Evolutionary conservation across 169 alveolate genomes (phyloP), one percentile per base, ranked within the genome.

Genomic region (Theileria parva): DNA sequence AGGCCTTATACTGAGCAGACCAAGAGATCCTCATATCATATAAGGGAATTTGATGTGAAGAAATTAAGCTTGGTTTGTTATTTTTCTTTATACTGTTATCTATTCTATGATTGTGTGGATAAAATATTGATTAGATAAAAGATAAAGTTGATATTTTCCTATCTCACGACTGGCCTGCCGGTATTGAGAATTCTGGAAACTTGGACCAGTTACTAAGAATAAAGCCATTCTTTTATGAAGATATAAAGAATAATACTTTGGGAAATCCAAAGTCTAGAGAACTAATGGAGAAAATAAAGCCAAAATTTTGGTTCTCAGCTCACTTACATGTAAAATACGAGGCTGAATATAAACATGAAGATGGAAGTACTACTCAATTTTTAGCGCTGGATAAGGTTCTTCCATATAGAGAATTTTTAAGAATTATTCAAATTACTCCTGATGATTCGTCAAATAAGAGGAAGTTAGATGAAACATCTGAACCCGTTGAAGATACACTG

Each of bases 111-210:
- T 32, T 32, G 5, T 32, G 1, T 32, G 2, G 1, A 2, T 44
- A 44, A 44, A 44, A 44, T 4, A 13, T 4, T 44, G 53, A 28
- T 66, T 9, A 70, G 32, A 19, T 68, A 37, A 80, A 86, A 70
- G 93, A 88, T 37, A 88, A 88, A 28, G 86, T 96, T 21, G 99
- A 97, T 91, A 90, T 97, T 9, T 92, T 97, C 83, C 63, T 96
- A 76, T 89, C 98, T 50, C 99, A 98, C 87, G 99, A 98, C 85
- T 98, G 99, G 99, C 99, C 99, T 34, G 78, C 73, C 32, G 94
- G 93, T 23, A 93, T 95, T n/a, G 94, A 91, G 63, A 79, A 83
- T 55, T 88, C 69, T 74, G 98, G 98, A 15, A 87, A 95, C 87
- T 53, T 85, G 19, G 86, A 88, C 39, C 90, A 80, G 7, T 83